These are phyloP conservation scores for Eremothecium sinecaudum DNA, from an alignment of 1,139 yeast genomes.

Conservation along the genomic window DNA sequence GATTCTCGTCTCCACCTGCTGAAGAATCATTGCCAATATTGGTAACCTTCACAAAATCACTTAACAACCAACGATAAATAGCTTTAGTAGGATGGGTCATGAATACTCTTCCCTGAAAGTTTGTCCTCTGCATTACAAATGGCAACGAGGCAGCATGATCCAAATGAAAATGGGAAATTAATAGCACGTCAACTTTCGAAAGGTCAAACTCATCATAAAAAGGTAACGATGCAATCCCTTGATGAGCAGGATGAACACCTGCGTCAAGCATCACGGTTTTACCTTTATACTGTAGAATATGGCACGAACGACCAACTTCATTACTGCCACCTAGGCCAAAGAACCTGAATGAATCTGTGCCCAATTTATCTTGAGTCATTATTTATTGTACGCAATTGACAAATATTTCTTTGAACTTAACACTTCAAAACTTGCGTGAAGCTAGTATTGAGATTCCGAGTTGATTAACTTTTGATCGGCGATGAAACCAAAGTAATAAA, in stretches of 20 bases:
- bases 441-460: too few species aligned
- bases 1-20: conserved; percentile 37
- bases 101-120: conserved; percentile 86
- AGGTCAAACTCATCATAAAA: conserved; percentile 92
- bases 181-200: conserved; percentile 71
- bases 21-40: conserved; percentile 46
- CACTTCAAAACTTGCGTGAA: too few species aligned
- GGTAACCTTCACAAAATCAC: conserved; percentile 91
- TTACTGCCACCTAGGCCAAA: conserved; percentile 99
- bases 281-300: conserved; percentile 82
- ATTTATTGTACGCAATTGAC: neutral
- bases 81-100: conserved; percentile 99
- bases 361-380: conserved; percentile 11
- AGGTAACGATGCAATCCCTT: conserved; percentile 85
- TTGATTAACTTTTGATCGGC: too few species aligned
- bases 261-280: conserved; percentile 97
- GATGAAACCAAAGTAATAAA: too few species aligned
- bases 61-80: conserved; percentile 85
- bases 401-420: too few species aligned
- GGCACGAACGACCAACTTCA: conserved; percentile 96
- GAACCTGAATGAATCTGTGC: conserved; percentile 45
- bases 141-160: conserved; percentile 98
- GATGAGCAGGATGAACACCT: conserved; percentile 93
- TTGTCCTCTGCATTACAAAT: conserved; percentile 95
- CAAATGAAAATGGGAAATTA: conserved; percentile 90